Evolutionary conservation across 345 rosid species (phyloP).

Genomic region (Salix purpurea): DNA sequence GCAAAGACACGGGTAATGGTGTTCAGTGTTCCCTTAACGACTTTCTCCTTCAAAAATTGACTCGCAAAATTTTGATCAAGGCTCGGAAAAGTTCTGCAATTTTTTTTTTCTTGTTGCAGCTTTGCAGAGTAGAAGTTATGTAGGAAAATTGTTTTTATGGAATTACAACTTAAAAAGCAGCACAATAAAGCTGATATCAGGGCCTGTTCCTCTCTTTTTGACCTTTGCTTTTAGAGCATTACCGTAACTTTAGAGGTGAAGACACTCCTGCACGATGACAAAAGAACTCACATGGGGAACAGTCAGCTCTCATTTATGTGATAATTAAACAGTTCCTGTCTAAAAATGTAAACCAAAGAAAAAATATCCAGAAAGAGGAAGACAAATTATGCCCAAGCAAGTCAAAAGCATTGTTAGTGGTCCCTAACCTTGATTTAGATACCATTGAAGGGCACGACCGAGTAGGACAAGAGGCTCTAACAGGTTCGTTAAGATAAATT

Average conservation of each 20-base stretch:
- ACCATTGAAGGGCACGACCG: neutral
- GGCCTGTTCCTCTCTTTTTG: neutral
- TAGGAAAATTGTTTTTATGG: neutral
- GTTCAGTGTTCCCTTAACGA: neutral
- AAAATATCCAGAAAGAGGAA: neutral
- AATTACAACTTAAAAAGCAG: neutral
- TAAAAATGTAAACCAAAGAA: neutral
- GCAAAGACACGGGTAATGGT: constrained; percentile 10
- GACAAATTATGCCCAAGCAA: neutral
- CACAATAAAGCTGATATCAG: neutral
- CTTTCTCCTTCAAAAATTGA: neutral
- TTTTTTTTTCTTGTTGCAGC: neutral
- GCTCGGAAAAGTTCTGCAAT: neutral
- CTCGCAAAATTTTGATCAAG: neutral
- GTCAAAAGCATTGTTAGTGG: neutral
- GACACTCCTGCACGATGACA: neutral
- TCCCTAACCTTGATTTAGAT: neutral
- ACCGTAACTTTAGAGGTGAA: neutral
- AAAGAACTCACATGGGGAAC: neutral
- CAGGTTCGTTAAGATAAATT: neutral
- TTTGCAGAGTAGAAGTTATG: neutral
- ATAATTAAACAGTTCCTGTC: neutral
- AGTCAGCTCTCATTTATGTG: neutral
- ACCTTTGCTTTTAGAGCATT: neutral
- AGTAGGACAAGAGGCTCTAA: neutral